A percentile compares a stretch with the other conserved stretches of the same genome.
phyloP scores from a whole-genome alignment of 495 filamentous ascomycete species.

The Penicillium longicatenatum region DNA sequence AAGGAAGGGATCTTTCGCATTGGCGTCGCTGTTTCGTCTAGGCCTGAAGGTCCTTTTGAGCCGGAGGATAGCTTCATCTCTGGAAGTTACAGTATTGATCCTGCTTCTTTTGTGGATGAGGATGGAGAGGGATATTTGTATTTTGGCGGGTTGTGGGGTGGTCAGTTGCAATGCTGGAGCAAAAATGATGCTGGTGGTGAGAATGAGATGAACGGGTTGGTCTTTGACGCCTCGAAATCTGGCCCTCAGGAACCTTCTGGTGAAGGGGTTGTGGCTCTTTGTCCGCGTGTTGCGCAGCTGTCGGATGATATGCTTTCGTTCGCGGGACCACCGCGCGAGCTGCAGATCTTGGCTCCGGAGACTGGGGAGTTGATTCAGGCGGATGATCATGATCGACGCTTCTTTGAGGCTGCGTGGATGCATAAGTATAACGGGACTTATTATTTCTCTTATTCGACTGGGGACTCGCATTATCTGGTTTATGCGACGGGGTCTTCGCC shows the following conservation, averaged over 20 bases:
- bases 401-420: constrained; percentile 80
- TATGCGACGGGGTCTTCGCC: constrained; percentile 64
- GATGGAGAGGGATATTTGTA: constrained; percentile 52
- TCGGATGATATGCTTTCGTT: constrained; percentile 63
- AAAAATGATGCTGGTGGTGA: not conserved
- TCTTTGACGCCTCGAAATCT: constrained; percentile 47
- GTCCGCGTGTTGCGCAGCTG: constrained; percentile 62
- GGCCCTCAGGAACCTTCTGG: constrained; percentile 59
- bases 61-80: constrained; percentile 39
- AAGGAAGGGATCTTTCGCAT: constrained; percentile 62
- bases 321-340: constrained; percentile 46
- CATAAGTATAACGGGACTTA: constrained; percentile 64
- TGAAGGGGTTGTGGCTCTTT: constrained; percentile 47
- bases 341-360: constrained; percentile 58
- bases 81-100: constrained; percentile 52
- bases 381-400: constrained; percentile 70
- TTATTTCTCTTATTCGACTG: constrained; percentile 77
- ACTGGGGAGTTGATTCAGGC: constrained; percentile 58
- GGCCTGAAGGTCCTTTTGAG: constrained; percentile 48
- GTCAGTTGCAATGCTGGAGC: constrained; percentile 63
- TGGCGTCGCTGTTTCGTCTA: constrained; percentile 47
- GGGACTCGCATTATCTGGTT: constrained; percentile 70
- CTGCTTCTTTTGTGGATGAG: constrained; percentile 52
- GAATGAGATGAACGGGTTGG: constrained; percentile 18
- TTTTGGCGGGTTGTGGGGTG: constrained; percentile 67